Conservation (phyloP, 2,329 filamentous ascomycete genomes). For the Neonectria ditissima region DNA sequence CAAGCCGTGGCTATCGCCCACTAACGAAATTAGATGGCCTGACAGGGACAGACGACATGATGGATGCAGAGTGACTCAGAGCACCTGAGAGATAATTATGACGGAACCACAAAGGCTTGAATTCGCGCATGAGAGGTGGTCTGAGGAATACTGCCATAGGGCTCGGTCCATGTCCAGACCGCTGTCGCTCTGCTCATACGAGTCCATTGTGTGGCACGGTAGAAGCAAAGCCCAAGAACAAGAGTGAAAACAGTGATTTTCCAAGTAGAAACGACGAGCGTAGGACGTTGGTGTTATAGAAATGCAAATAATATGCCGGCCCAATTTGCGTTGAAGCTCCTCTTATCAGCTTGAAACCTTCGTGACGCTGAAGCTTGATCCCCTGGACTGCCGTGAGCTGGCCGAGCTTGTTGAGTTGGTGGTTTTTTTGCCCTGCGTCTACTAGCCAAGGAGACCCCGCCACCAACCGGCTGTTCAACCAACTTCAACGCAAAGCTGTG, state of each 20-base stretch:
- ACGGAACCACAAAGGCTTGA: not conserved
- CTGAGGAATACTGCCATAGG: not conserved
- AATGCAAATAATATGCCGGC: not conserved
- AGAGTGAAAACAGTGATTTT: not conserved
- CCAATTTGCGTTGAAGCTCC: not conserved
- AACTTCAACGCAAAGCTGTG: constrained; percentile 11
- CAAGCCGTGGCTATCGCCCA: constrained; percentile 16
- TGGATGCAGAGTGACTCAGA: not conserved
- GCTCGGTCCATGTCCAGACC: not conserved
- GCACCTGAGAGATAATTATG: not conserved
- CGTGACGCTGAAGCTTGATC: not conserved
- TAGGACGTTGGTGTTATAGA: not conserved
- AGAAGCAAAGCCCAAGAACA: not conserved
- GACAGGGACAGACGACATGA: constrained; percentile 16
- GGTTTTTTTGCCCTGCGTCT: not conserved
- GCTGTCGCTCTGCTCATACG: not conserved
- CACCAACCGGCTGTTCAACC: constrained; percentile 22
- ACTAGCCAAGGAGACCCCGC: constrained; percentile 13
- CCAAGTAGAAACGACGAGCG: not conserved
- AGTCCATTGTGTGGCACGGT: not conserved
- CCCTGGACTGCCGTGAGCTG: not conserved
- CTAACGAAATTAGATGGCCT: constrained; percentile 24
- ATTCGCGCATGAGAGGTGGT: not conserved
- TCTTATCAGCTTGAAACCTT: not conserved
- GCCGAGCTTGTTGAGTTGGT: not conserved